A percentile compares a stretch with the other conserved stretches of the same genome.
phyloP scores from a whole-genome alignment of 345 rosid species.

The Syzygium aqueum region DNA sequence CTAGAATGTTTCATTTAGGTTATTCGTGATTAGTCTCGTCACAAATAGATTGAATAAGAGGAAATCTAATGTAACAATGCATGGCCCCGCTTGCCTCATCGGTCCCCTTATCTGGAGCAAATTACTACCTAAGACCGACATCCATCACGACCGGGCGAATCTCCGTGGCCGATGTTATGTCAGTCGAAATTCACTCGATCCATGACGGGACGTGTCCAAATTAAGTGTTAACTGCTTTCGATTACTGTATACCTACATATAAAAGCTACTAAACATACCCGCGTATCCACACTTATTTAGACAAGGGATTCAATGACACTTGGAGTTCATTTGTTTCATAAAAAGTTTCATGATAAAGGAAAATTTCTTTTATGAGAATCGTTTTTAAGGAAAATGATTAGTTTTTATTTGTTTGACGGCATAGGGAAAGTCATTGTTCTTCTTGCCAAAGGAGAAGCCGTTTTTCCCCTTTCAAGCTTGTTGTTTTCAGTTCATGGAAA shows the following conservation, averaged over 20 bases:
- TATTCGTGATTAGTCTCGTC: neutral
- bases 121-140: neutral
- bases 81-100: neutral
- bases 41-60: neutral
- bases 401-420: neutral
- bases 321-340: neutral
- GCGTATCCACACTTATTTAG: neutral
- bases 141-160: neutral
- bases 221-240: neutral
- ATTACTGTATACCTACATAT: neutral
- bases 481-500: neutral
- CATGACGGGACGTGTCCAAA: neutral
- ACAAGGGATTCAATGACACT: neutral
- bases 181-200: neutral
- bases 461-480: fast-evolving
- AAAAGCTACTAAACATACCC: neutral
- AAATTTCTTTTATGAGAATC: neutral
- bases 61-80: neutral
- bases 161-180: neutral
- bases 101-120: neutral
- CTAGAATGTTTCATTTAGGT: neutral
- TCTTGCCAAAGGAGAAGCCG: neutral
- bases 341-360: neutral
- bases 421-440: neutral
- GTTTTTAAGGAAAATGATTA: neutral